phyloP scores from a whole-genome alignment of 1,284 basidiomycete genomes.

The Pyrrhoderma lamaoense region DNA sequence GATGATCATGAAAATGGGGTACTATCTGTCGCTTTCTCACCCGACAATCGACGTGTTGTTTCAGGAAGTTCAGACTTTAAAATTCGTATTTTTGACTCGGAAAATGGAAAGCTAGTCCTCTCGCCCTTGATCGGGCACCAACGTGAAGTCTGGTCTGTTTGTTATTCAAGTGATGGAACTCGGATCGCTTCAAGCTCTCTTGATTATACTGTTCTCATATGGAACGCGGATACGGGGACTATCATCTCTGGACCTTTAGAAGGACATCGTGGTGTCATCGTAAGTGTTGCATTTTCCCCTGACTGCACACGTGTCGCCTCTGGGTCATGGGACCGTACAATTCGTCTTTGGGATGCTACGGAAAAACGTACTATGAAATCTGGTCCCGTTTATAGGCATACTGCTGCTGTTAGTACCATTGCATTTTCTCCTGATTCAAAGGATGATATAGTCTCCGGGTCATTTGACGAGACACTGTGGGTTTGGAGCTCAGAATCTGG shows the following conservation, averaged over 20 bases:
- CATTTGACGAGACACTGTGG: background rate
- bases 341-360: background rate
- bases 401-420: background rate
- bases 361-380: background rate
- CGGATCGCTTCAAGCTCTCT: background rate
- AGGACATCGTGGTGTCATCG: slow-evolving; percentile 64
- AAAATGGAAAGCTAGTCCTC: background rate
- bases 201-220: background rate
- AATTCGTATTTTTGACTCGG: background rate
- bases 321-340: background rate
- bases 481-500: background rate
- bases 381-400: background rate
- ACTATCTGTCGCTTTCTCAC: slow-evolving; percentile 70
- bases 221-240: slow-evolving; percentile 25
- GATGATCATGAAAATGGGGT: background rate
- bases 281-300: background rate
- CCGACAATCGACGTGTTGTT: slow-evolving; percentile 13
- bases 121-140: slow-evolving; percentile 87
- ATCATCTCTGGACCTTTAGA: slow-evolving; percentile 69
- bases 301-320: background rate
- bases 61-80: slow-evolving; percentile 18
- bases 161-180: background rate
- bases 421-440: background rate
- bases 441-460: background rate
- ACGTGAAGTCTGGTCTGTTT: slow-evolving; percentile 64